These are phyloP conservation scores for Botrytis pseudocinerea DNA, from an alignment of 2,329 filamentous ascomycete species.

Conservation along the genomic window DNA sequence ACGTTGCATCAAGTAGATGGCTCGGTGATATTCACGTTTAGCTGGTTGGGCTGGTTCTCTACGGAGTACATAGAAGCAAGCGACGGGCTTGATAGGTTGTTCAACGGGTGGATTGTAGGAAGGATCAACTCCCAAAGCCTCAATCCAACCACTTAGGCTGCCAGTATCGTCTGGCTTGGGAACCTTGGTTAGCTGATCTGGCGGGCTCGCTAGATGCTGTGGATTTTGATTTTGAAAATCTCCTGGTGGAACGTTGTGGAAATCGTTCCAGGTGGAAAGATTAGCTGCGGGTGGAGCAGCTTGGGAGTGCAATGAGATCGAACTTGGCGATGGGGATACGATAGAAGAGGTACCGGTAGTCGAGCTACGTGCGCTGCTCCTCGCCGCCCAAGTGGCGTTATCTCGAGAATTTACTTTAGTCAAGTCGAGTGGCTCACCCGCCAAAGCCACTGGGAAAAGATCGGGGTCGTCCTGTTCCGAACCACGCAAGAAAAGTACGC, in stretches of 20 bases:
- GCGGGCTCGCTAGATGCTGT: constrained; percentile 48
- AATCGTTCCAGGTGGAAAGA: constrained; percentile 57
- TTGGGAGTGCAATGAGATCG: constrained; percentile 61
- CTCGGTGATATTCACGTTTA: constrained; percentile 68
- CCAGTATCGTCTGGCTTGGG: constrained; percentile 60
- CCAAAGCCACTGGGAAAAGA: constrained; percentile 71
- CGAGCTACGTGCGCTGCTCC: constrained; percentile 56
- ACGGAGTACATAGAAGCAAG: constrained; percentile 81
- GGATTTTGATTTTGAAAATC: constrained; percentile 47
- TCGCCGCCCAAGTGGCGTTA: constrained; percentile 44
- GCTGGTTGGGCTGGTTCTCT: constrained; percentile 49
- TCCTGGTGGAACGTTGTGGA: constrained; percentile 53
- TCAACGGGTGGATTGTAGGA: constrained; percentile 79
- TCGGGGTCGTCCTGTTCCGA: constrained; percentile 80
- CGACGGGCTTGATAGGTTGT: constrained; percentile 68
- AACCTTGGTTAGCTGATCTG: constrained; percentile 57
- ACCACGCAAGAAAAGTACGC: constrained; percentile 74
- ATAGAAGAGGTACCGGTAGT: constrained; percentile 60
- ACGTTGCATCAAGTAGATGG: constrained; percentile 80
- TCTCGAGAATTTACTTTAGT: constrained; percentile 48
- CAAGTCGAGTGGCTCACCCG: constrained; percentile 65
- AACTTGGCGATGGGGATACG: constrained; percentile 67
- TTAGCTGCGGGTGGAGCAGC: constrained; percentile 40
- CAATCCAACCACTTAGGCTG: constrained; percentile 78
- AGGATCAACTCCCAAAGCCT: constrained; percentile 86